phyloP scores from a whole-genome alignment of 1,139 yeast genomes.

The Sugiyamaella sp. region DNA sequence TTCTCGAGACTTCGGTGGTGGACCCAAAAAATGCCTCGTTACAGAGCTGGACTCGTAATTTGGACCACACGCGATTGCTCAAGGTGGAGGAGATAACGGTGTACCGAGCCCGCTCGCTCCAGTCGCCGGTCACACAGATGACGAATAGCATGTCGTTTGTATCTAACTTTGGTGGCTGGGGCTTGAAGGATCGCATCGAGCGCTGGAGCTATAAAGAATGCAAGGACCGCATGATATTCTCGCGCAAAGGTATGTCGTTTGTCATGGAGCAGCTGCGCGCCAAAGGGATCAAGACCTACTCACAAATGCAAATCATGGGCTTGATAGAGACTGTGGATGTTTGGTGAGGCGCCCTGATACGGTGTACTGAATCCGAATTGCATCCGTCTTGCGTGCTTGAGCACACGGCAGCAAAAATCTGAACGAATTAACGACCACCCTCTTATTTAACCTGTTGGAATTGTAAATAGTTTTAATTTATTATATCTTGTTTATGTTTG shows the following conservation, averaged over 20 bases:
- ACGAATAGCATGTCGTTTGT: slow-evolving; percentile 62
- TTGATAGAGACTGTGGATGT: slow-evolving; percentile 13
- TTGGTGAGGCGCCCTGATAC: too few species aligned
- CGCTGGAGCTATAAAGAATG: slow-evolving; percentile 78
- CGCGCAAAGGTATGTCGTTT: slow-evolving; percentile 72
- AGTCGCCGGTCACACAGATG: slow-evolving; percentile 28
- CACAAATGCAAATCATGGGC: slow-evolving; percentile 17
- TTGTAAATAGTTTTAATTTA: slow-evolving; percentile 7
- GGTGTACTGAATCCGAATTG: neutral
- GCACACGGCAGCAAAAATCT: neutral
- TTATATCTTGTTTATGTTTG: neutral
- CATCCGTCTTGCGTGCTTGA: neutral
- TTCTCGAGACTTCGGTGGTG: slow-evolving; percentile 76
- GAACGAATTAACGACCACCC: slow-evolving; percentile 12
- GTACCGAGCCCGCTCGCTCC: slow-evolving; percentile 46
- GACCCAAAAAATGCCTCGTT: slow-evolving; percentile 62
- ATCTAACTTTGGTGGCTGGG: slow-evolving; percentile 62
- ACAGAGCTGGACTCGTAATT: slow-evolving; percentile 75
- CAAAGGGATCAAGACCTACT: slow-evolving; percentile 37
- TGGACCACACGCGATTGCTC: slow-evolving; percentile 81
- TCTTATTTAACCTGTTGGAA: neutral
- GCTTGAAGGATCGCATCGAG: slow-evolving; percentile 76
- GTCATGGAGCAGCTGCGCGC: slow-evolving; percentile 68
- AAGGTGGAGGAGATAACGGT: slow-evolving; percentile 77
- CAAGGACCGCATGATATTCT: slow-evolving; percentile 63